Base-by-base conservation (phyloP, 306 rosid species). In the Prunus davidiana region DNA sequence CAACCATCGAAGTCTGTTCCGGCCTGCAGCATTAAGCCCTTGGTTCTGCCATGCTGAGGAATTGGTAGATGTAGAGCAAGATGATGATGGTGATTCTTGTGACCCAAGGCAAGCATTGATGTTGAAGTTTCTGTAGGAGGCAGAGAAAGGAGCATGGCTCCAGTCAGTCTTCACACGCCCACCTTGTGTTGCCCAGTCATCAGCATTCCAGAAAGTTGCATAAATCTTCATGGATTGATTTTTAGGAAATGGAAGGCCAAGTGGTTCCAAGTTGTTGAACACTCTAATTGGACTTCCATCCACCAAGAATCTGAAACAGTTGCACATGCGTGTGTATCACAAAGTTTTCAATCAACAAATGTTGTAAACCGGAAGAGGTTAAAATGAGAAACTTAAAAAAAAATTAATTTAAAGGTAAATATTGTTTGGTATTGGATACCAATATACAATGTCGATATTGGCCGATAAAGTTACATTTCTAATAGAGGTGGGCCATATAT, bases 131-230 rank as follows among this genome's bases (percentile, higher is more conserved):
- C 20, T 63, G 67, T 63, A 63, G 28, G 43, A 30, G 67, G 67
- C 67, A 15, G 43, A 28, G 67, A 63, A 63, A 63, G 67, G 45
- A 30, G 67, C 67, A 15, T 13, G 43, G 45, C 8, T 63, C 45
- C 67, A 63, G 45, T 63, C 67, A 63, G 67, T 30, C 22, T 15
- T 63, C 67, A 84, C 86, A 1, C 38, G 68, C 15, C 86, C 87
- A 8, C 90, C 90, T 74, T 81, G 80, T 1, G 88, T 82, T 7
- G 87, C 90, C 90, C 90, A 86, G 50, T 81, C 84, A 22, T 86
- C 88, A 5, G 82, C 87, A 14, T 83, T 84, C 90, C 90, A 87
- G 25, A 84, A 47, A 32, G 82, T 87, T 1, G 86, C 64, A 79
- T 84, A 87, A 15, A 87, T 25, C 74, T 80, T 76, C 87, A 86